Percentiles rank a stretch among this genome's conserved stretches.
Conservation (phyloP, 495 filamentous ascomycete genomes). For the Aspergillus diversus region DNA sequence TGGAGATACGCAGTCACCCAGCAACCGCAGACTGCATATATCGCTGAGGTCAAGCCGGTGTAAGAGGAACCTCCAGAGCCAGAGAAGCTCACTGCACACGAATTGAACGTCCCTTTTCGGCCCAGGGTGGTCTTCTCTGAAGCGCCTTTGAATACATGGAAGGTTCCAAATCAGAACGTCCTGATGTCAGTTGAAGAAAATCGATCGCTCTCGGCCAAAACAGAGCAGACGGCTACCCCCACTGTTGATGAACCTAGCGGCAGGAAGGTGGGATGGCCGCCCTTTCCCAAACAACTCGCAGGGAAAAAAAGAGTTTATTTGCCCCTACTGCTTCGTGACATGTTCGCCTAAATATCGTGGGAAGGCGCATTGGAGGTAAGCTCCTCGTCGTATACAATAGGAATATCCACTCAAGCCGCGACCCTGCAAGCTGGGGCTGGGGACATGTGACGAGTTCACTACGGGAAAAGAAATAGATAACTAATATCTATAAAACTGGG, state of each 20-base stretch:
- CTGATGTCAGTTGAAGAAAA: background rate
- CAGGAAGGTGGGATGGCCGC: conserved; percentile 12
- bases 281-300: conserved; percentile 7
- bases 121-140: background rate
- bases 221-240: conserved; percentile 5
- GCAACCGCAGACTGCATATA: background rate
- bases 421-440: no score
- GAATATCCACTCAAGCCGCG: no score
- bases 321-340: conserved; percentile 12
- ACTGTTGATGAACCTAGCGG: conserved; percentile 1
- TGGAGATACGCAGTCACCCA: conserved; percentile 4
- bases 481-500: no score
- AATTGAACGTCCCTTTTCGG: background rate
- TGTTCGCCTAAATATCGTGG: conserved; percentile 9
- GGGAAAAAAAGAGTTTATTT: conserved; percentile 12
- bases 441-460: no score
- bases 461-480: no score
- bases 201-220: background rate
- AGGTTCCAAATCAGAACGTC: background rate
- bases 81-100: background rate
- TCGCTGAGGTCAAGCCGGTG: background rate
- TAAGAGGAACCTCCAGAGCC: background rate
- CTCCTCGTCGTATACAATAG: no score
- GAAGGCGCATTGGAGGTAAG: conserved; percentile 15
- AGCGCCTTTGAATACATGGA: background rate